Evolutionary conservation across 352 stramenopile genomes (phyloP).

Genomic region (Phytophthora citrophthora): DNA sequence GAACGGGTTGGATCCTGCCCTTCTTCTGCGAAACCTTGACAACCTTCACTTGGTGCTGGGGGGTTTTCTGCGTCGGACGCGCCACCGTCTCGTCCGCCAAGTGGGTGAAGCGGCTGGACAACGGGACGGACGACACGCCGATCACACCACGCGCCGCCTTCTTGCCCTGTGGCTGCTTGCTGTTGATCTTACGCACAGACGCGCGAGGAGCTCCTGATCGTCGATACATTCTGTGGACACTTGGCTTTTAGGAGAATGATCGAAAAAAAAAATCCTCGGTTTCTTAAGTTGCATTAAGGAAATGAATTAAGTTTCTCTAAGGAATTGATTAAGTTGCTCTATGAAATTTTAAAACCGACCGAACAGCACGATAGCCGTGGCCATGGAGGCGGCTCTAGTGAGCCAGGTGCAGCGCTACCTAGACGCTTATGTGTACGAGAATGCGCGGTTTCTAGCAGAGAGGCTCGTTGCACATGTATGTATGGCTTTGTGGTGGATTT

Average conservation of each 20-base stretch:
- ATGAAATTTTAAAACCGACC: conserved; percentile 20
- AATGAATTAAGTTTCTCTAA: not conserved
- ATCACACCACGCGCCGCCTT: conserved; percentile 52
- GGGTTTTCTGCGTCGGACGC: conserved; percentile 22
- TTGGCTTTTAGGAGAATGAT: no score
- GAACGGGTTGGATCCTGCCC: conserved; percentile 29
- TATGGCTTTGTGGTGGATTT: conserved; percentile 8
- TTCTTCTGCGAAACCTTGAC: conserved; percentile 42
- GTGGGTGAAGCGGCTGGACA: conserved; percentile 80
- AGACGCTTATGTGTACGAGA: conserved; percentile 61
- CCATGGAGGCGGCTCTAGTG: conserved; percentile 56
- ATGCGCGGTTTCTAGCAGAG: conserved; percentile 84
- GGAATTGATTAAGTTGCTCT: conserved; percentile 1
- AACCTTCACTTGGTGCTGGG: conserved; percentile 48
- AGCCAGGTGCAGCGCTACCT: conserved; percentile 62
- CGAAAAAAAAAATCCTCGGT: not conserved
- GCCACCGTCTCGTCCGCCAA: conserved; percentile 57
- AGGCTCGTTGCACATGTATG: conserved; percentile 79
- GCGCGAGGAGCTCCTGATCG: conserved; percentile 42
- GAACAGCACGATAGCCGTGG: conserved; percentile 10
- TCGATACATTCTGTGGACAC: conserved; percentile 33
- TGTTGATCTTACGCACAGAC: conserved; percentile 66
- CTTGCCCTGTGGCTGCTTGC: conserved; percentile 47
- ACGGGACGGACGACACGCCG: conserved; percentile 66
- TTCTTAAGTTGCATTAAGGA: conserved; percentile 8